Percentiles rank a stretch among this genome's conserved stretches.
These are phyloP conservation scores for Lonicera japonica DNA, from an alignment of 129 eudicot species.

Conservation along the genomic window DNA sequence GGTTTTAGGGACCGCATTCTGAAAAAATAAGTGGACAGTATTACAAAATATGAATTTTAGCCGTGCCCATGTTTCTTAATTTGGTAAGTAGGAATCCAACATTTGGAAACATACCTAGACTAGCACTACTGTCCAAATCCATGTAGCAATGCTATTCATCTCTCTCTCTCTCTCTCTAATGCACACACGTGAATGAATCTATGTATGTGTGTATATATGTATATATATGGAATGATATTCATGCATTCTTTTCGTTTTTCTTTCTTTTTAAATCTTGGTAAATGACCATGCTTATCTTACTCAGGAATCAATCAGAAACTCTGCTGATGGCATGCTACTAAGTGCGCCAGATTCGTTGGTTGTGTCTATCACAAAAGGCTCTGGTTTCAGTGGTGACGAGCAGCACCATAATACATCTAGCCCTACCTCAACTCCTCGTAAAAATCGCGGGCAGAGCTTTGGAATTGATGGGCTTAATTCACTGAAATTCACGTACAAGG, in stretches of 20 bases:
- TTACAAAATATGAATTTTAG: too few species aligned
- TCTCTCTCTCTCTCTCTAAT: background rate
- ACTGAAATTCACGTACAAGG: slow-evolving; percentile 88
- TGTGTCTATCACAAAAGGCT: slow-evolving; percentile 60
- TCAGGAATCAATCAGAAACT: slow-evolving; percentile 87
- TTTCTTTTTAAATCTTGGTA: background rate
- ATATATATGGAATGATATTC: background rate
- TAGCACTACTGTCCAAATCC: too few species aligned
- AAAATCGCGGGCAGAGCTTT: slow-evolving; percentile 40
- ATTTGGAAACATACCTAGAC: too few species aligned
- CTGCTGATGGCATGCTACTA: slow-evolving; percentile 76
- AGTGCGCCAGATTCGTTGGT: slow-evolving; percentile 84
- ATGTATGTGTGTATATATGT: too few species aligned
- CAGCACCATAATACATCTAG: slow-evolving; percentile 33
- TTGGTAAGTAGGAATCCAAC: too few species aligned
- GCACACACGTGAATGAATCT: background rate
- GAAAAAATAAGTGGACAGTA: too few species aligned
- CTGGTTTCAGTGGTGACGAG: slow-evolving; percentile 36
- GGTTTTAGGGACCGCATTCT: too few species aligned
- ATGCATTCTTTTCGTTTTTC: background rate
- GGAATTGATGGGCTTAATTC: slow-evolving; percentile 79
- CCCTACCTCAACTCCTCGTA: slow-evolving; percentile 62
- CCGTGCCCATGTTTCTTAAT: too few species aligned
- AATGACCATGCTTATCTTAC: slow-evolving; percentile 14
- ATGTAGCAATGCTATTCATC: too few species aligned